A percentile compares a stretch with the other conserved stretches of the same genome.
phyloP scores from a whole-genome alignment of 345 rosid species.

The Boechera retrofracta region DNA sequence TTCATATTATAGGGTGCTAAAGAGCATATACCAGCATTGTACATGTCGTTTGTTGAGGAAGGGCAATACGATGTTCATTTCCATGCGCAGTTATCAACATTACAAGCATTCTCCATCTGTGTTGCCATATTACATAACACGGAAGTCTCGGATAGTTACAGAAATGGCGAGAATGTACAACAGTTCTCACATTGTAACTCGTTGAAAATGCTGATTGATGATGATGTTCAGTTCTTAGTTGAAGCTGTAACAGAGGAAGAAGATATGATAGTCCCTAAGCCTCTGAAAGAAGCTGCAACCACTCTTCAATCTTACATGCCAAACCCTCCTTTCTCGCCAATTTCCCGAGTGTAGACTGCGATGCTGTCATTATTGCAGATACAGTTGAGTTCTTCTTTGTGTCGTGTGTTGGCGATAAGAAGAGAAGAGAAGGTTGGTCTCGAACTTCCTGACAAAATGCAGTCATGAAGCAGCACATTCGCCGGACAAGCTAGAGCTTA shows the following conservation, averaged over 20 bases:
- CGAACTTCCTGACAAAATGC: neutral
- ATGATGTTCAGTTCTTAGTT: constrained; percentile 68
- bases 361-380: constrained; percentile 17
- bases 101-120: constrained; percentile 94
- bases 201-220: constrained; percentile 69
- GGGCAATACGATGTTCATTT: constrained; percentile 74
- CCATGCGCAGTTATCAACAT: constrained; percentile 81
- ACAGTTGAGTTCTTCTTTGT: constrained; percentile 17
- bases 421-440: constrained; percentile 26
- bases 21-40: constrained; percentile 72
- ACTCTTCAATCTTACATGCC: constrained; percentile 62
- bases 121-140: constrained; percentile 76
- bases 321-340: constrained; percentile 92
- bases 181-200: constrained; percentile 57
- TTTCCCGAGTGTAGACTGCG: constrained; percentile 69
- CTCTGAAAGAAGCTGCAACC: constrained; percentile 38
- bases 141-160: constrained; percentile 49
- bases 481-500: constrained; percentile 24
- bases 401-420: constrained; percentile 13
- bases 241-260: constrained; percentile 69
- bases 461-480: constrained; percentile 29
- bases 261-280: constrained; percentile 54
- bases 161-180: constrained; percentile 45
- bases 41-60: constrained; percentile 63
- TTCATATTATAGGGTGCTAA: constrained; percentile 66